Evolutionary conservation across 345 rosid genomes (phyloP).

Genomic region (Aquilaria malaccensis): DNA sequence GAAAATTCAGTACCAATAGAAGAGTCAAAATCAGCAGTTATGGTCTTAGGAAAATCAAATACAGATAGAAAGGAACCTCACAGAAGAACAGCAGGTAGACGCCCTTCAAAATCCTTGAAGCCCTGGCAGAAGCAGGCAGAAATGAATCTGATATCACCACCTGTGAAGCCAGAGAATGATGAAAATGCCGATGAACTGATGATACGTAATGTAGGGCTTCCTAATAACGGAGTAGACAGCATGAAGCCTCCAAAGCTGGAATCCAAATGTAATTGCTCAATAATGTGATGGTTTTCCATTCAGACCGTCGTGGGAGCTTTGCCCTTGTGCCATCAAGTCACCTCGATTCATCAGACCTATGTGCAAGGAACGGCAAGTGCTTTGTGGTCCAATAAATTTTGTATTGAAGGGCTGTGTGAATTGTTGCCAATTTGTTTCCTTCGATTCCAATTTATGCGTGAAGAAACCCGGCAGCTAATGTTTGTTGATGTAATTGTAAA

Average conservation of each 20-base stretch:
- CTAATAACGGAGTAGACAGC: slow-evolving; percentile 43
- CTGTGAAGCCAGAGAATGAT: slow-evolving; percentile 57
- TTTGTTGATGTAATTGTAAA: slow-evolving; percentile 50
- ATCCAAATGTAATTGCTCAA: slow-evolving; percentile 95
- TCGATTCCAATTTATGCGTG: slow-evolving; percentile 28
- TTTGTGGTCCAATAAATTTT: slow-evolving; percentile 17
- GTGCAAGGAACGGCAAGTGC: slow-evolving; percentile 13
- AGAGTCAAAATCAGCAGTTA: slow-evolving; percentile 63
- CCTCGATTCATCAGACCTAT: not conserved
- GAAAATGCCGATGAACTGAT: slow-evolving; percentile 63
- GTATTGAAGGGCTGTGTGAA: slow-evolving; percentile 35
- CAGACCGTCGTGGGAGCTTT: slow-evolving; percentile 2
- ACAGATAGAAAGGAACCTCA: slow-evolving; percentile 40
- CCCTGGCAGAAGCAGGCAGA: slow-evolving; percentile 48
- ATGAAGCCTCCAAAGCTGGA: slow-evolving; percentile 81
- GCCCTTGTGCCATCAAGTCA: slow-evolving; percentile 7
- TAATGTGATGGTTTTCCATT: slow-evolving; percentile 55
- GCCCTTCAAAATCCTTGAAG: slow-evolving; percentile 44
- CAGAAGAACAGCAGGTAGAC: slow-evolving; percentile 43
- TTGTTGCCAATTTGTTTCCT: slow-evolving; percentile 27
- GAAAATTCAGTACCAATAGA: slow-evolving; percentile 41
- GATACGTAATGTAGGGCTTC: slow-evolving; percentile 54
- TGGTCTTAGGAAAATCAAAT: slow-evolving; percentile 58
- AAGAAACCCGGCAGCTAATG: slow-evolving; percentile 20
- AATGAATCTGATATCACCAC: slow-evolving; percentile 34